phyloP scores from a whole-genome alignment of 306 rosid species.

The Citrullus colocynthis region DNA sequence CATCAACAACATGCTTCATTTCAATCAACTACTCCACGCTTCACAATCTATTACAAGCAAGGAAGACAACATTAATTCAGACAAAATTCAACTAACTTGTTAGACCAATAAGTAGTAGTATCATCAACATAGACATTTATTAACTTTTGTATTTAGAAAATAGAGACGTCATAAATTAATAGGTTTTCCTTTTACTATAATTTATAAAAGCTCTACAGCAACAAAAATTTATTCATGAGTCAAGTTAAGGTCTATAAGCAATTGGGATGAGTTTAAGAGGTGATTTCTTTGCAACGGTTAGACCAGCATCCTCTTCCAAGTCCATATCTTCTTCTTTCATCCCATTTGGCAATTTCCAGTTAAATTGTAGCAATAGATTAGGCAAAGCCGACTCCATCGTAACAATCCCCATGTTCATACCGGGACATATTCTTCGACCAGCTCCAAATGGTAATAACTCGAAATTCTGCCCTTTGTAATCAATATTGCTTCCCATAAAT shows the following conservation, averaged over 20 bases:
- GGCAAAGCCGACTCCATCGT: neutral
- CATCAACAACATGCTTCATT: neutral
- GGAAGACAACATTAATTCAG: neutral
- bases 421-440: constrained; percentile 27
- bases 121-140: too few species aligned
- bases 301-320: neutral
- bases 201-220: neutral
- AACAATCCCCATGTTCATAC: neutral
- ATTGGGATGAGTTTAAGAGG: neutral
- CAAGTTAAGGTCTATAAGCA: neutral
- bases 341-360: neutral
- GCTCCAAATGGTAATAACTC: constrained; percentile 4
- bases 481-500: neutral
- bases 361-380: too few species aligned
- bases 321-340: neutral
- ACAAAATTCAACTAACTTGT: too few species aligned
- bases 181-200: too few species aligned
- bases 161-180: neutral
- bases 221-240: neutral
- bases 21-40: neutral
- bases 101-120: too few species aligned
- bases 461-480: constrained; percentile 13
- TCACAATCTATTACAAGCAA: neutral
- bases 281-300: neutral
- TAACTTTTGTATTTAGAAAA: too few species aligned